These are phyloP conservation scores for Boletellus sp. DNA, from an alignment of 768 basidiomycete species.

Conservation along the genomic window DNA sequence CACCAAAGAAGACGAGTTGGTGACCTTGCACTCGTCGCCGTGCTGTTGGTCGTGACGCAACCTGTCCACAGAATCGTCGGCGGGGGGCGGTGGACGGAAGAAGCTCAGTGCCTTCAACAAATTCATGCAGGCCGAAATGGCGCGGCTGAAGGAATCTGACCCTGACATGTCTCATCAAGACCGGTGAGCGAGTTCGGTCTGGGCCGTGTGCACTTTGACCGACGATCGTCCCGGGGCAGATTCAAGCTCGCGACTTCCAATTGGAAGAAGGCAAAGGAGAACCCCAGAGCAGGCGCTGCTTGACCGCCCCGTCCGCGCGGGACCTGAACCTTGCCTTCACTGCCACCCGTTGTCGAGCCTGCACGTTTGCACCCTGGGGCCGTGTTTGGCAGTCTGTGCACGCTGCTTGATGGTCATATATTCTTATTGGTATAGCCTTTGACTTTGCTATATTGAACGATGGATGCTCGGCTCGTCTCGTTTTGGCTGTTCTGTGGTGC, in stretches of 20 bases:
- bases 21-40: conserved; percentile 10
- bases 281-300: conserved; percentile 41
- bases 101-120: conserved; percentile 73
- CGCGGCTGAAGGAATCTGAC: conserved; percentile 70
- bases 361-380: conserved; percentile 9
- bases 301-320: conserved; percentile 15
- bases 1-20: conserved; percentile 54
- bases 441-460: conserved; percentile 16
- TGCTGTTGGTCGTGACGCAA: conserved; percentile 16
- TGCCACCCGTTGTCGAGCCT: conserved; percentile 5
- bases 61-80: conserved; percentile 47
- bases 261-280: conserved; percentile 75
- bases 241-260: conserved; percentile 73
- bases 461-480: conserved; percentile 8
- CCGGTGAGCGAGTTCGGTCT: conserved; percentile 41
- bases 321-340: conserved; percentile 8
- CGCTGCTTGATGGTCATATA: conserved; percentile 17
- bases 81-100: conserved; percentile 49
- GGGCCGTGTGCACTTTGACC: neutral
- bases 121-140: conserved; percentile 78
- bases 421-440: conserved; percentile 33
- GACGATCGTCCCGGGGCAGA: conserved; percentile 31
- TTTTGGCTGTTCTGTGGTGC: conserved; percentile 2
- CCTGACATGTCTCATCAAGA: conserved; percentile 72
- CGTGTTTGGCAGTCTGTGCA: conserved; percentile 19